phyloP scores from a whole-genome alignment of 345 rosid genomes.

The Syzygium aromaticum region DNA sequence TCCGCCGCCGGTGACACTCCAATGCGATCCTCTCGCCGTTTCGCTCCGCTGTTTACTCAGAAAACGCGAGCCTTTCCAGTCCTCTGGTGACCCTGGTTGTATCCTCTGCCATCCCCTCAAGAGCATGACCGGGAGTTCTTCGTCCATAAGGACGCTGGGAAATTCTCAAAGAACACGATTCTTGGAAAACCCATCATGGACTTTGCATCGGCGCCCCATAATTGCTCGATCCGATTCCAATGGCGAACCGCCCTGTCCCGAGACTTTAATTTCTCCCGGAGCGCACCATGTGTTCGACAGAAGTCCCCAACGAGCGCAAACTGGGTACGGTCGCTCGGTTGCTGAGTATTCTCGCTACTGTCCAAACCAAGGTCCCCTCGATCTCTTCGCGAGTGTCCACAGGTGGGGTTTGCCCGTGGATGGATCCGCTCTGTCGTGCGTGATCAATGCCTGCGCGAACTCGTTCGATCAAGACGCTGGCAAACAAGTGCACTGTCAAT shows the following conservation, averaged over 20 bases:
- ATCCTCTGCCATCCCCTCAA: background rate
- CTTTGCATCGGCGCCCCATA: background rate
- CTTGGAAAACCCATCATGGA: background rate
- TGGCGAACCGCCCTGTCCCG: background rate
- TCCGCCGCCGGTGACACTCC: background rate
- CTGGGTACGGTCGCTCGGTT: constrained; percentile 26
- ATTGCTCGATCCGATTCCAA: background rate
- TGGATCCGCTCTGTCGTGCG: constrained; percentile 55
- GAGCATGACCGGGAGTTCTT: background rate
- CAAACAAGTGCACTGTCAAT: constrained; percentile 51
- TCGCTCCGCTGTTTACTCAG: background rate
- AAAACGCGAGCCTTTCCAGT: background rate
- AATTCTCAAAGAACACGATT: background rate
- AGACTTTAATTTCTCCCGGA: background rate
- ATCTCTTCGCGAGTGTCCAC: constrained; percentile 39
- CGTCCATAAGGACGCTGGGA: background rate
- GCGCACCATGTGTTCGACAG: constrained; percentile 20
- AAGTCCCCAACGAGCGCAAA: constrained; percentile 24
- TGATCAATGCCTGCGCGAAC: constrained; percentile 52
- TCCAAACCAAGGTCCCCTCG: constrained; percentile 41
- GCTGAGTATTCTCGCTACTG: constrained; percentile 43
- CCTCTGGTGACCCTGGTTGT: background rate
- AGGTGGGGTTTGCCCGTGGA: constrained; percentile 37
- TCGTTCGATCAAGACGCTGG: constrained; percentile 41
- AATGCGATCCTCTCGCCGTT: background rate